Evolutionary conservation across 805 yeast genomes (phyloP), one percentile per base, ranked within the genome.

Genomic region (Teunomyces atbi): DNA sequence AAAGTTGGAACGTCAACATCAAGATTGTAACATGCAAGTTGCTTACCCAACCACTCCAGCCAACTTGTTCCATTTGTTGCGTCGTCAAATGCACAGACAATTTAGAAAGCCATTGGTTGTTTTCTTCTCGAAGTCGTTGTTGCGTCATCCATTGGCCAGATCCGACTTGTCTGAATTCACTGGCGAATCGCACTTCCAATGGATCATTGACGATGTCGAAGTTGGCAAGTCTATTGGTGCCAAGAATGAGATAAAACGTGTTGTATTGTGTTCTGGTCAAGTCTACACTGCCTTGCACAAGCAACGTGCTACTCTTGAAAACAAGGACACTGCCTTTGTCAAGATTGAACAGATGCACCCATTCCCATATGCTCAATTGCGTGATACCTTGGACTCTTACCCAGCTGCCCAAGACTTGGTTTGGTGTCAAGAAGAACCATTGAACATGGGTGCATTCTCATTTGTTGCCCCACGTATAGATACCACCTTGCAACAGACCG

Each of bases 71-170:
- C 99, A 94, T 69, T 76, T 91, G 64, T 74, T 92, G 69, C 88
- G 99, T 81, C 87, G 99, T 78, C 99, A 94, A 80, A 91, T 90
- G 90, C 98, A 92, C 74, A 89, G 99, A 74, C 97, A 92, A 76
- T 94, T 94, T 79, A 86, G 99, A 78, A 86, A 86, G 70, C 94
- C 99, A 48, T 78, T 94, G 74, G 76, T 82, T 45, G 63, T 89
- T 53, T 81, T 92, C 74, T 90, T 94, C 81, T 92, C 98, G 46
- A 94, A 94, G 76, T 84, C 89, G 46, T 79, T 94, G 70, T 78
- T 94, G 69, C 88, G 99, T 79, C 97, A 91, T 66, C 99, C 99
- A 72, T 81, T 94, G 68, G 99, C 99, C 45, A 83, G 96, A 76
- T 90, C 97, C 33, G 58, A 72, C 40, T 73, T 90, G 57, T 68